Conservation (phyloP, 1,139 yeast genomes). For the Dujonia santamariae region DNA sequence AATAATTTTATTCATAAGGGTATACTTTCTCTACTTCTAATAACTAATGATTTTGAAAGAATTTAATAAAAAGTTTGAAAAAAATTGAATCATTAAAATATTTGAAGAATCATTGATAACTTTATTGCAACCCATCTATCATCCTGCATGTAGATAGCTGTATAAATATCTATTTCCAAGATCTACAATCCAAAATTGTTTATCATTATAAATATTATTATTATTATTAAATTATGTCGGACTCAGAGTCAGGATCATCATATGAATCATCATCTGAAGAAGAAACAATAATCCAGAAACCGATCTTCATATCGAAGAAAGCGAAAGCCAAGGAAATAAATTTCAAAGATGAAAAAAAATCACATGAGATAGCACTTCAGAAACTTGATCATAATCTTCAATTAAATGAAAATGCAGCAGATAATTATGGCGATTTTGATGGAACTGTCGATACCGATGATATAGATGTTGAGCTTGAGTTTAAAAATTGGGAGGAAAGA, state of each 20-base stretch:
- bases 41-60: no score
- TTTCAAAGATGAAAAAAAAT: neutral
- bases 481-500: conserved; percentile 33
- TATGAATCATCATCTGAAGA: conserved; percentile 1
- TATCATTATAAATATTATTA: no score
- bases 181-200: no score
- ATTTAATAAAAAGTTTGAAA: no score
- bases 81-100: no score
- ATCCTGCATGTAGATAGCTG: no score
- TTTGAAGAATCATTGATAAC: no score
- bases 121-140: no score
- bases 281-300: conserved; percentile 3
- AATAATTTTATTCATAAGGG: no score
- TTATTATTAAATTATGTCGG: no score
- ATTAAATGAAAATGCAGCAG: conserved; percentile 1
- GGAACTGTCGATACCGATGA: conserved; percentile 43
- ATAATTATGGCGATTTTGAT: conserved; percentile 14
- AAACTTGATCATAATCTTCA: conserved; percentile 4
- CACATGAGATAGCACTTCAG: conserved; percentile 4
- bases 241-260: conserved; percentile 1
- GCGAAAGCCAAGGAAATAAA: neutral
- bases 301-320: conserved; percentile 6
- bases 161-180: no score
- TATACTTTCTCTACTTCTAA: no score
- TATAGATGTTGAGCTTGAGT: conserved; percentile 36